Percentiles rank a stretch among this genome's conserved stretches.
Evolutionary conservation across 108 stramenopile species (phyloP).

Genomic region (Skeletonema grethae): DNA sequence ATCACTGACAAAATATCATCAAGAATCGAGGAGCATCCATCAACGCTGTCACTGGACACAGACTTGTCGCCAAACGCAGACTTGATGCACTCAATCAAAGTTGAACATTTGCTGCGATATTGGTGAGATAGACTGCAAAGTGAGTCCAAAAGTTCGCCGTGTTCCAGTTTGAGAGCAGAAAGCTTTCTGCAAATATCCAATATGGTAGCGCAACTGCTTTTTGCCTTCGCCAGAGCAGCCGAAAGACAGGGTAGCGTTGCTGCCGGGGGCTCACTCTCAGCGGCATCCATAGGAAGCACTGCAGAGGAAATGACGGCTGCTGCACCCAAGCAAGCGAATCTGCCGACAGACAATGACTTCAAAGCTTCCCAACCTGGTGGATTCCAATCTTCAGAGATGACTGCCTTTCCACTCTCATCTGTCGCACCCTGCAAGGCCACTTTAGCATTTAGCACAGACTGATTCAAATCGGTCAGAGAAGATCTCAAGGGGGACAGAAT

Average conservation of each 20-base stretch:
- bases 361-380: conserved; percentile 74
- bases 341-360: conserved; percentile 61
- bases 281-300: conserved; percentile 49
- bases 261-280: conserved; percentile 42
- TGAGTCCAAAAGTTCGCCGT: conserved; percentile 23
- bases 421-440: conserved; percentile 64
- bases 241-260: conserved; percentile 31
- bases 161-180: conserved; percentile 22
- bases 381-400: conserved; percentile 77
- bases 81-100: conserved; percentile 25
- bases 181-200: conserved; percentile 40
- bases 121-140: conserved; percentile 19
- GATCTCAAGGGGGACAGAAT: conserved; percentile 74
- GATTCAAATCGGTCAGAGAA: conserved; percentile 70
- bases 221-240: conserved; percentile 25
- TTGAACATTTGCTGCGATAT: conserved; percentile 18
- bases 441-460: conserved; percentile 56
- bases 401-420: conserved; percentile 57
- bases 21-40: conserved; percentile 21
- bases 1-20: conserved; percentile 21
- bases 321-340: conserved; percentile 71
- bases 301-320: conserved; percentile 75
- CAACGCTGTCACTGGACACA: conserved; percentile 22
- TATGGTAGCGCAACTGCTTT: conserved; percentile 29
- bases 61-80: conserved; percentile 18